A percentile compares a stretch with the other conserved stretches of the same genome.
These are phyloP conservation scores for Corymbia maculata DNA, from an alignment of 345 rosid species.

Conservation along the genomic window DNA sequence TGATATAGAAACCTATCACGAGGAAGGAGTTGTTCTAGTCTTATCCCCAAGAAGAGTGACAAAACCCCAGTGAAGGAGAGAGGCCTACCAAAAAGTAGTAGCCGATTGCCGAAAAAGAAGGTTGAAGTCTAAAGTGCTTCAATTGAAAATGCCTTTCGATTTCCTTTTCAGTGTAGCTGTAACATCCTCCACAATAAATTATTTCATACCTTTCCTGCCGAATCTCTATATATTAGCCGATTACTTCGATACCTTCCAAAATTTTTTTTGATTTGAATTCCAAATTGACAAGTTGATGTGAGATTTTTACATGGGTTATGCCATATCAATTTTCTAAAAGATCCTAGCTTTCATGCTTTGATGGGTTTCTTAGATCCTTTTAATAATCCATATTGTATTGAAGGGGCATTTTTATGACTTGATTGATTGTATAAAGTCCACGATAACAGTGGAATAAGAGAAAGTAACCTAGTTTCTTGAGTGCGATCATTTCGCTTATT, in stretches of 20 bases:
- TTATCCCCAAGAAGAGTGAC: background rate
- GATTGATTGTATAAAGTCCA: background rate
- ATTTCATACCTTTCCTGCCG: background rate
- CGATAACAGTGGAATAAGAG: accelerated
- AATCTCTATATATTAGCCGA: background rate
- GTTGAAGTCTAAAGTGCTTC: background rate
- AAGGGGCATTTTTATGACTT: background rate
- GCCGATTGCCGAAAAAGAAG: background rate
- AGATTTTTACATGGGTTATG: background rate
- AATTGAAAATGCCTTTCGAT: background rate
- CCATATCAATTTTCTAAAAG: background rate
- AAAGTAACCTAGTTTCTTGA: background rate
- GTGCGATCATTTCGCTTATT: background rate
- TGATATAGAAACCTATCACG: background rate
- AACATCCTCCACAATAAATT: background rate
- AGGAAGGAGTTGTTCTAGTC: background rate
- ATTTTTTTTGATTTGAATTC: background rate
- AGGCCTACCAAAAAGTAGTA: background rate
- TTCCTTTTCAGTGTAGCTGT: background rate
- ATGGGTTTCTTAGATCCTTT: background rate
- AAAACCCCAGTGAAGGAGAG: background rate
- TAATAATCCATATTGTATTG: accelerated
- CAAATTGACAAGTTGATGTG: background rate
- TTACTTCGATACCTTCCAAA: accelerated
- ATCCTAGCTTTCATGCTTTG: background rate